These are phyloP conservation scores for Penicillium verhagenii DNA, from an alignment of 495 filamentous ascomycete genomes.

Conservation along the genomic window DNA sequence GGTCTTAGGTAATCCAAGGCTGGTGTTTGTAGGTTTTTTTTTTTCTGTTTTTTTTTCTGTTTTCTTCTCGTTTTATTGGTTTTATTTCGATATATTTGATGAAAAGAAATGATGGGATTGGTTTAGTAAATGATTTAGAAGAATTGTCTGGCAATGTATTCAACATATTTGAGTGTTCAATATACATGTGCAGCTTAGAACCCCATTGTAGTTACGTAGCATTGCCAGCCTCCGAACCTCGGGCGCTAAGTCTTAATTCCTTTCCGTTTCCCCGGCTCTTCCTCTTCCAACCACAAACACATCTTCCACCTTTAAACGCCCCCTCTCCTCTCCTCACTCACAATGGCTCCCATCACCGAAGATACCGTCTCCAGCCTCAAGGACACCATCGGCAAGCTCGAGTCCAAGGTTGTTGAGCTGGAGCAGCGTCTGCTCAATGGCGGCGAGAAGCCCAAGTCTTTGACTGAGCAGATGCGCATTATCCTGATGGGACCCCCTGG, in stretches of 20 bases:
- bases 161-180: neutral
- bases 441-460: conserved; percentile 47
- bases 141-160: too few relatives aligned
- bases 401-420: conserved; percentile 75
- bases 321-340: conserved; percentile 25
- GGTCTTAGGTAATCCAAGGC: conserved; percentile 15
- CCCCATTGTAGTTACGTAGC: neutral
- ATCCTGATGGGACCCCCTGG: conserved; percentile 97
- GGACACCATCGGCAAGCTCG: conserved; percentile 76
- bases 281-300: conserved; percentile 22
- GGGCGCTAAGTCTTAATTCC: conserved; percentile 29
- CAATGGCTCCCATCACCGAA: conserved; percentile 84
- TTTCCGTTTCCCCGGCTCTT: conserved; percentile 34
- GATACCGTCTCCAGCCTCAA: conserved; percentile 71
- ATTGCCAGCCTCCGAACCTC: conserved; percentile 27
- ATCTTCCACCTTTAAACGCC: conserved; percentile 1
- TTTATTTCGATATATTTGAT: neutral
- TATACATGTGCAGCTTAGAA: neutral
- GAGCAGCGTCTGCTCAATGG: conserved; percentile 62
- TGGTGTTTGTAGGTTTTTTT: neutral
- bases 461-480: conserved; percentile 74
- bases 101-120: neutral
- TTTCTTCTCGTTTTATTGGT: too few relatives aligned
- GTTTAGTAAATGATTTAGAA: too few relatives aligned
- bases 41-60: too few relatives aligned